phyloP scores from a whole-genome alignment of 1,139 yeast genomes.

The Kodamaea suecica region DNA sequence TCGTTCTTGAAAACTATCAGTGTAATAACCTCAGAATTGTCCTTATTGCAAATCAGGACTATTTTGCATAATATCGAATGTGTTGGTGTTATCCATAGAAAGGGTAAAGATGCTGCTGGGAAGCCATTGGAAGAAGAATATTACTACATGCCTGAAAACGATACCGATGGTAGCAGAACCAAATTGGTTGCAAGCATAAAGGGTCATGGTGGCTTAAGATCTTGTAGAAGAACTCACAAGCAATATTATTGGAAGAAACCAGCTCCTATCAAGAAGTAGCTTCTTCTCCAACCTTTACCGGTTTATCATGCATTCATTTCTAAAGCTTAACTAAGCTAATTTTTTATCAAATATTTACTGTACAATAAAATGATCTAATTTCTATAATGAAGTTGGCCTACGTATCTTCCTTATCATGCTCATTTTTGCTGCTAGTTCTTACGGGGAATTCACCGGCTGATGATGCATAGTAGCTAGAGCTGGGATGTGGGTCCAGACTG shows the following conservation, averaged over 20 bases:
- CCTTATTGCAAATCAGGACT: slow-evolving; percentile 49
- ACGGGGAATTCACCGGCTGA: slow-evolving; percentile 4
- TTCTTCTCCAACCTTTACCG: neutral
- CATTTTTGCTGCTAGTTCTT: slow-evolving; percentile 6
- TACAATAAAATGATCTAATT: too few relatives aligned
- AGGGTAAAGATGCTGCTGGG: slow-evolving; percentile 96
- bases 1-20: slow-evolving; percentile 62
- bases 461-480: slow-evolving; percentile 8
- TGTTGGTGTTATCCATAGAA: slow-evolving; percentile 80
- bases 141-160: slow-evolving; percentile 83
- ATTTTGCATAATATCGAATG: slow-evolving; percentile 51
- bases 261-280: slow-evolving; percentile 41
- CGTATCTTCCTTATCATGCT: neutral
- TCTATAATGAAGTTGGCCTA: too few relatives aligned
- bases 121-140: slow-evolving; percentile 90
- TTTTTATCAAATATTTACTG: too few relatives aligned
- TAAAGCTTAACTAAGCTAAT: too few relatives aligned
- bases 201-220: slow-evolving; percentile 78
- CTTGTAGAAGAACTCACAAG: slow-evolving; percentile 91
- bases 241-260: slow-evolving; percentile 89
- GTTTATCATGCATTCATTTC: slow-evolving; percentile 5
- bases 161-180: slow-evolving; percentile 66
- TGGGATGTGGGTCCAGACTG: too few relatives aligned
- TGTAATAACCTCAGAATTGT: slow-evolving; percentile 42
- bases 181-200: slow-evolving; percentile 69